phyloP scores from a whole-genome alignment of 176 grass and related monocot genomes.

The Triticum urartu region DNA sequence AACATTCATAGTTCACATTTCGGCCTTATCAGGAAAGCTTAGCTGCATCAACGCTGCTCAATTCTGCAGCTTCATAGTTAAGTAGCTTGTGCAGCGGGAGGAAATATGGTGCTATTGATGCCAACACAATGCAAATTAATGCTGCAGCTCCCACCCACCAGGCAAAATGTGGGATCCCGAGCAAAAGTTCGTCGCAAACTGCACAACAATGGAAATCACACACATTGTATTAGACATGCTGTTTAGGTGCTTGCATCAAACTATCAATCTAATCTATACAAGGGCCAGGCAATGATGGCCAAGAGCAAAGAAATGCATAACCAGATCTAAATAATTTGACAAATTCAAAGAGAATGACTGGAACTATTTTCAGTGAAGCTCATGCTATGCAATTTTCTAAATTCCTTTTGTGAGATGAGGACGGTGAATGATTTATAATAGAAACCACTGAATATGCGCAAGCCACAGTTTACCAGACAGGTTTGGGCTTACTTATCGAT shows the following conservation, averaged over 20 bases:
- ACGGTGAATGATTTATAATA: background rate
- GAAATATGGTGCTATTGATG: slow-evolving; percentile 37
- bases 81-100: slow-evolving; percentile 51
- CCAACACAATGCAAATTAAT: slow-evolving; percentile 61
- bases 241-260: background rate
- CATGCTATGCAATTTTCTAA: background rate
- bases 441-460: background rate
- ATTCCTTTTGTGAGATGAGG: background rate
- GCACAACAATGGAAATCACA: slow-evolving; percentile 25
- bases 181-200: slow-evolving; percentile 79
- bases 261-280: too few relatives aligned
- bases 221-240: background rate
- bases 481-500: background rate
- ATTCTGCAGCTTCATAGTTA: slow-evolving; percentile 3
- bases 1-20: background rate
- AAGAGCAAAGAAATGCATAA: background rate
- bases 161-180: slow-evolving; percentile 66
- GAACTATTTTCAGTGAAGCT: background rate
- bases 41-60: background rate
- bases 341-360: background rate
- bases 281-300: background rate
- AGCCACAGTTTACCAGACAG: background rate
- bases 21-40: slow-evolving; percentile 48
- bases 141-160: slow-evolving; percentile 73
- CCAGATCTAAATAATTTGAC: background rate